phyloP scores from a whole-genome alignment of 495 filamentous ascomycete genomes.

The Aspergillus incahuasiensis region DNA sequence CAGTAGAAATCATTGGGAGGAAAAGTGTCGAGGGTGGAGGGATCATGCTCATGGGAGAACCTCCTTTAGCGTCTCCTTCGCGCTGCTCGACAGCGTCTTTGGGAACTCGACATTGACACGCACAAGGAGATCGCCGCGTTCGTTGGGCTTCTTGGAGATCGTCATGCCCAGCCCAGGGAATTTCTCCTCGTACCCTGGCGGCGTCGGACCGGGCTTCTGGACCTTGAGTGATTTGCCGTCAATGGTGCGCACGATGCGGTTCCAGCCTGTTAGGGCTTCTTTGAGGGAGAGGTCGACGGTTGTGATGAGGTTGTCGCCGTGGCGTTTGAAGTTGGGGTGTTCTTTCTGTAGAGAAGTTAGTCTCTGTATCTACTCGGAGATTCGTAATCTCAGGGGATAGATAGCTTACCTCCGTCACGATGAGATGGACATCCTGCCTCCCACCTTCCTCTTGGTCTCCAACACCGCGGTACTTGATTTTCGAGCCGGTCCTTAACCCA shows the following conservation, averaged over 20 bases:
- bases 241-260: constrained; percentile 84
- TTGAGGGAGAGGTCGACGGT: constrained; percentile 82
- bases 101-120: constrained; percentile 90
- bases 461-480: constrained; percentile 94
- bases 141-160: constrained; percentile 75
- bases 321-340: constrained; percentile 74
- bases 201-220: constrained; percentile 73
- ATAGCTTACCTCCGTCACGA: constrained; percentile 80
- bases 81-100: constrained; percentile 59
- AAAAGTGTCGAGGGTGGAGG: neutral
- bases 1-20: neutral
- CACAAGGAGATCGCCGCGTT: constrained; percentile 85
- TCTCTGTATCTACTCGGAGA: neutral
- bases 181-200: constrained; percentile 71
- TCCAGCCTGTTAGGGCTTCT: constrained; percentile 95
- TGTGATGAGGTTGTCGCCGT: constrained; percentile 77
- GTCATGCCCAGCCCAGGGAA: constrained; percentile 89
- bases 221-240: constrained; percentile 69
- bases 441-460: constrained; percentile 96
- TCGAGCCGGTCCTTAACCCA: constrained; percentile 89
- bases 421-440: constrained; percentile 93
- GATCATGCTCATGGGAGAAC: constrained; percentile 49
- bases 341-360: constrained; percentile 60
- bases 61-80: constrained; percentile 75
- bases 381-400: neutral